Percentiles rank a stretch among this genome's conserved stretches.
Evolutionary conservation across 2,329 filamentous ascomycete genomes (phyloP).

Genomic region (Cladosporium sp.): DNA sequence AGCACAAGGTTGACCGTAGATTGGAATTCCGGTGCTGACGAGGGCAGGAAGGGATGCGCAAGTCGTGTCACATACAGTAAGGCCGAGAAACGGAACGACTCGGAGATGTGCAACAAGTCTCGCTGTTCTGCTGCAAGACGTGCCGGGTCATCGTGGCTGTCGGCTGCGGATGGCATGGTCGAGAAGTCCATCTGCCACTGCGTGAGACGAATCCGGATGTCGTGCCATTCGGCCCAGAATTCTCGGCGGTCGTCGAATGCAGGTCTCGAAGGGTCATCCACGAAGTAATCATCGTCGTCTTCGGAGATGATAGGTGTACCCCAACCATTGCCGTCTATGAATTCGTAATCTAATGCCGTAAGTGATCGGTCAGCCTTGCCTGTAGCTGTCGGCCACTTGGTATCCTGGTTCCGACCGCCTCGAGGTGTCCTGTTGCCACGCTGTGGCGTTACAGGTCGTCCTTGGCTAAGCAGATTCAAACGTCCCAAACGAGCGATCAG

Average conservation of each 20-base stretch:
- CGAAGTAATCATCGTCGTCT: slow-evolving; percentile 42
- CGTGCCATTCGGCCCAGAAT: slow-evolving; percentile 89
- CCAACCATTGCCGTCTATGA: slow-evolving; percentile 57
- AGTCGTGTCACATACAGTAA: slow-evolving; percentile 88
- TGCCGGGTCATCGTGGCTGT: slow-evolving; percentile 26
- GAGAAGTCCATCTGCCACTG: slow-evolving; percentile 71
- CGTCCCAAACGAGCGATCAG: slow-evolving; percentile 80
- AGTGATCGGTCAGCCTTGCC: slow-evolving; percentile 45
- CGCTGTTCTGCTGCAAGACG: slow-evolving; percentile 51
- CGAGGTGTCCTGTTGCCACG: slow-evolving; percentile 13
- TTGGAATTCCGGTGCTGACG: slow-evolving; percentile 75
- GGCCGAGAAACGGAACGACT: slow-evolving; percentile 86
- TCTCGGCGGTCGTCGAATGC: slow-evolving; percentile 50
- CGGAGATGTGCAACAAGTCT: slow-evolving; percentile 79
- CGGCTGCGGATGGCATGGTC: slow-evolving; percentile 34
- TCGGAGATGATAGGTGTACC: slow-evolving; percentile 18
- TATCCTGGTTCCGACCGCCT: background rate
- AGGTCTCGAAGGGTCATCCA: slow-evolving; percentile 17
- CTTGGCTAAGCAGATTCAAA: slow-evolving; percentile 79
- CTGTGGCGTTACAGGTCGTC: slow-evolving; percentile 42
- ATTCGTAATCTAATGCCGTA: slow-evolving; percentile 49
- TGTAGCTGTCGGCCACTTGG: slow-evolving; percentile 49
- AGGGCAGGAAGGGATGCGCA: slow-evolving; percentile 72
- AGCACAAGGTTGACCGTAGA: slow-evolving; percentile 79
- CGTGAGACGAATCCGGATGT: slow-evolving; percentile 72